Evolutionary conservation across 2,329 filamentous ascomycete species (phyloP), one percentile per base, ranked within the genome.

Genomic region (Neoarthrinium moseri): DNA sequence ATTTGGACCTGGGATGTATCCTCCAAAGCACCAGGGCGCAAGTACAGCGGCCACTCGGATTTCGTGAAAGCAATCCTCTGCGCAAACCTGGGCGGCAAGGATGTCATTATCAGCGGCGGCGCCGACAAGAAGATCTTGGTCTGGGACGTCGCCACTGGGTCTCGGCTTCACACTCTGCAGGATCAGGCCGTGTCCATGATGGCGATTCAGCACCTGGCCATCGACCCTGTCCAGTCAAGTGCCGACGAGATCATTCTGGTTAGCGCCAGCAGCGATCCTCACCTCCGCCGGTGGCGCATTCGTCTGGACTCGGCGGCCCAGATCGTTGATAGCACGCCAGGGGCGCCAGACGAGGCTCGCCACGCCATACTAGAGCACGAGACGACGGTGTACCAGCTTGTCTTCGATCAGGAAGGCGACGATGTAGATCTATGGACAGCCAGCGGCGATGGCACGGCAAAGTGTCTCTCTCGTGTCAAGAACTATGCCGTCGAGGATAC

Each of bases 361-460:
- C 75, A 69, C 54, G 76, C 66, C 59, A 84, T 96, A 41, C 68
- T 86, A 37, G 86, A 86, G 51, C 94, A 99, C 65, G 90, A 96
- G 55, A 99, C 94, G 1, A 94, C 87, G 54, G 83, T 99, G 8
- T 95, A 96, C 67, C 84, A 80, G 53, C 70, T 97, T 12, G 71
- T 80, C 17, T 95, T 95, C 56, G 86, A 91, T 52, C 61, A 65
- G 13, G 70, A 73, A 5, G 70, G 69, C 26, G 81, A 83, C 6
- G 77, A 80, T 11, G 83, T 79, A 24, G 89, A 96, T 56, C 70
- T 96, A 12, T 97, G 91, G 91, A 96, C 92, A 6, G 87, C 91
- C 5, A 96, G 90, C 49, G 91, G 90, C 4, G 94, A 99, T 64
- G 94, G 90, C 56, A 91, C 87, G 1, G 84, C 84, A 2, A 94